Percentiles rank a stretch among this genome's conserved stretches.
Conservation (phyloP, 2,329 filamentous ascomycete species). For the Aureobasidium sp. region DNA sequence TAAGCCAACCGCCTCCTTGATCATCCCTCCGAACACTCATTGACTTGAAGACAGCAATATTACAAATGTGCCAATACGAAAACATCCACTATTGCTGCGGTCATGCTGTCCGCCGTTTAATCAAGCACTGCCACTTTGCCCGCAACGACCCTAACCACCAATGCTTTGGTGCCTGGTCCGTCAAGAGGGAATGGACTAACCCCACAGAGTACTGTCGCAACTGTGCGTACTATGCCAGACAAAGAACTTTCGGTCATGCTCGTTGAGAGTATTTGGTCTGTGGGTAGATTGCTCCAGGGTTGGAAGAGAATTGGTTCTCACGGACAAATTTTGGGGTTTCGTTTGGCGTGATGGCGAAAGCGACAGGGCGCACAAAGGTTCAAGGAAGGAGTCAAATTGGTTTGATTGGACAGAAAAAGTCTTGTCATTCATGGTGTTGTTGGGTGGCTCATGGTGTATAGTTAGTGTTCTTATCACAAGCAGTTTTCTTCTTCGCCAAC, state of each 20-base stretch:
- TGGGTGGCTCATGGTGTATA: not conserved
- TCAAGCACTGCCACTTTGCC: slow-evolving; percentile 67
- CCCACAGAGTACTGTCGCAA: slow-evolving; percentile 48
- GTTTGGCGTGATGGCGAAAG: not conserved
- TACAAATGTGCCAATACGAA: slow-evolving; percentile 62
- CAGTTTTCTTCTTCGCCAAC: not conserved
- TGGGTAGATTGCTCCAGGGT: not conserved
- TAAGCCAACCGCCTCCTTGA: not conserved
- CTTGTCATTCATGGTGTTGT: not conserved
- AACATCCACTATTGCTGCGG: slow-evolving; percentile 60
- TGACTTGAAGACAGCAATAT: not conserved
- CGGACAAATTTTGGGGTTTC: not conserved
- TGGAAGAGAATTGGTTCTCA: not conserved
- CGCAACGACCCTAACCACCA: slow-evolving; percentile 64
- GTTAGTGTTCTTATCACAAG: not conserved
- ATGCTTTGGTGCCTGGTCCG: slow-evolving; percentile 61
- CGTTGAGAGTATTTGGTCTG: not conserved
- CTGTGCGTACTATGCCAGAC: slow-evolving; percentile 19
- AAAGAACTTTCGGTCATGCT: not conserved
- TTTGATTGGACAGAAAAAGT: not conserved
- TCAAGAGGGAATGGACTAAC: slow-evolving; percentile 52
- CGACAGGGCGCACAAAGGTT: not conserved
- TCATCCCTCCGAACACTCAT: not conserved
- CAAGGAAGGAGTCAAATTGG: not conserved
- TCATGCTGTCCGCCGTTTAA: slow-evolving; percentile 53